Evolutionary conservation across 2,329 filamentous ascomycete species (phyloP).

Genomic region (Chaetomiaceae sp.): DNA sequence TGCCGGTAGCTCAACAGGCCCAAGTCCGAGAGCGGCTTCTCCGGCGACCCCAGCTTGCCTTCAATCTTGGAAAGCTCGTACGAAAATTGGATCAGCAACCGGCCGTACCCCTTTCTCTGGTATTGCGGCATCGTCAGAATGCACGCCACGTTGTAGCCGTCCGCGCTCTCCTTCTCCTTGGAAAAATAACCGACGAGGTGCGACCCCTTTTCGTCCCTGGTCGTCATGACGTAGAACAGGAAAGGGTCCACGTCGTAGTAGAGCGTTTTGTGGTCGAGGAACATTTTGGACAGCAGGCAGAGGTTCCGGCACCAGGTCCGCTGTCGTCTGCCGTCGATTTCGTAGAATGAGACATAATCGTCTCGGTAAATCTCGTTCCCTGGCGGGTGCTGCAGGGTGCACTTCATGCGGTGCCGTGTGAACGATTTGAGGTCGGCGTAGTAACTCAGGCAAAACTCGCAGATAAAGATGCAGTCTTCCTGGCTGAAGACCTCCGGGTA

Average conservation of each 20-base stretch:
- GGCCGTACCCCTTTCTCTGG: constrained; percentile 88
- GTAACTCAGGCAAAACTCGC: constrained; percentile 94
- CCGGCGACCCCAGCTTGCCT: constrained; percentile 88
- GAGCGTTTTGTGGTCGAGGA: constrained; percentile 94
- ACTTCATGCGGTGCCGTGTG: constrained; percentile 79
- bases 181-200: constrained; percentile 99
- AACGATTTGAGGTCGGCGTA: constrained; percentile 81
- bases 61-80: constrained; percentile 96
- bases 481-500: constrained; percentile 87
- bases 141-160: constrained; percentile 97
- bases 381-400: constrained; percentile 82
- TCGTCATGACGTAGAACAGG: constrained; percentile 96
- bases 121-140: constrained; percentile 95
- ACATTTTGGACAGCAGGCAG: constrained; percentile 90
- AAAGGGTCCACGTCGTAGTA: constrained; percentile 99
- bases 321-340: constrained; percentile 91
- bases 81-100: constrained; percentile 90
- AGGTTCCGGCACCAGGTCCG: constrained; percentile 95
- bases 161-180: constrained; percentile 95
- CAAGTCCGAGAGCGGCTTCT: constrained; percentile 92
- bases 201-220: constrained; percentile 78
- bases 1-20: constrained; percentile 91
- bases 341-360: constrained; percentile 89
- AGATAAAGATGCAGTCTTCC: constrained; percentile 88
- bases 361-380: constrained; percentile 98